Evolutionary conservation across 805 yeast genomes (phyloP), one percentile per base, ranked within the genome.

Genomic region (Candida dajiaensis): DNA sequence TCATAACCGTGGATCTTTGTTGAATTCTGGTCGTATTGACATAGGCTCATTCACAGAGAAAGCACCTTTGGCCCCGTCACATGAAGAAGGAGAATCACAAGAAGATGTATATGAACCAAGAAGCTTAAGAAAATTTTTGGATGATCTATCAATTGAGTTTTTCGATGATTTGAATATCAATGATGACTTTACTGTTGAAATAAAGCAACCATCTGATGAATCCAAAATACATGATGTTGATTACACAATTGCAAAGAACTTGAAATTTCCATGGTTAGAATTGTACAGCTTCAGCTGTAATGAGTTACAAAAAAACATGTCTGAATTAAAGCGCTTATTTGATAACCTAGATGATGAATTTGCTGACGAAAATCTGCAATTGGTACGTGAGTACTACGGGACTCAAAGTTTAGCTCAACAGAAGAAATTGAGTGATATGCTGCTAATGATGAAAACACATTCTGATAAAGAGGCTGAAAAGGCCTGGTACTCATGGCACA

Each of bases 191-290:
- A 52, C 59, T 1, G 42, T 50, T 4, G 53, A 49, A 22, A 45
- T 60, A 16, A 43, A 51, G 29, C 49, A 46, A 7, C 12, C 48
- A 2, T 16, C 42, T 4, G 42, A 46, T 3, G 21, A 39, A 4
- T 38, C 48, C 3, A 12, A 35, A 0, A 40, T 50, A 3, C 19
- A 39, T 4, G 41, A 44, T 6, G 25, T 52, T 22, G 62, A 59
- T 23, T 60, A 44, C 39, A 47, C 51, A 9, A 48, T 55, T 19
- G 59, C 63, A 3, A 55, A 47, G 22, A 48, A 47, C 23, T 45
- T 58, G 2, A 54, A 54, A 21, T 16, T 58, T 3, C 64, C 64
- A 6, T 58, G 61, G 61, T 29, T 61, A 7, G 64, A 59, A 21
- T 48, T 61, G 1, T 55, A 52, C 36, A 52, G 50, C 22, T 61